Conservation (phyloP, 768 basidiomycete species). For the Clitopilus passeckerianus region DNA sequence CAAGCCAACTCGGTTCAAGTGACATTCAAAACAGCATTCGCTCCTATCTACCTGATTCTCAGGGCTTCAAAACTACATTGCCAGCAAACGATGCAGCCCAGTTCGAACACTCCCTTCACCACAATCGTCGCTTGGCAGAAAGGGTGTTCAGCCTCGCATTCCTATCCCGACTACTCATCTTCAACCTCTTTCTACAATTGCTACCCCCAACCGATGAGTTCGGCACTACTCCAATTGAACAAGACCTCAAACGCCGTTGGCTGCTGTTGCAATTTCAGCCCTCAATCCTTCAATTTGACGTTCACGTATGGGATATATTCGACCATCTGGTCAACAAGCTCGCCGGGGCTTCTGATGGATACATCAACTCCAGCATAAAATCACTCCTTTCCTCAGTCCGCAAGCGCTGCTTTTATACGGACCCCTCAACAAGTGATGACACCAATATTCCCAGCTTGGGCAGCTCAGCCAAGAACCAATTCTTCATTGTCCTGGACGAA, state of each 20-base stretch:
- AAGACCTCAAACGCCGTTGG: slow-evolving; percentile 27
- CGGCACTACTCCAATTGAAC: not conserved
- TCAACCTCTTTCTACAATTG: slow-evolving; percentile 26
- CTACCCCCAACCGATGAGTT: slow-evolving; percentile 19
- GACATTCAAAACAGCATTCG: slow-evolving; percentile 38
- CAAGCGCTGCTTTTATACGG: slow-evolving; percentile 9
- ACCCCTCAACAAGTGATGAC: too few relatives aligned
- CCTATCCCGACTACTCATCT: slow-evolving; percentile 35
- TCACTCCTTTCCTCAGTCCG: slow-evolving; percentile 24
- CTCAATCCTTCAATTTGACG: slow-evolving; percentile 24
- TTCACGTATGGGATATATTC: slow-evolving; percentile 36
- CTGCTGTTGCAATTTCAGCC: slow-evolving; percentile 37
- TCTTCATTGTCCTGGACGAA: slow-evolving; percentile 43
- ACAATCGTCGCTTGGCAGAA: slow-evolving; percentile 31
- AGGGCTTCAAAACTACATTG: slow-evolving; percentile 24
- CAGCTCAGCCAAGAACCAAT: slow-evolving; percentile 21
- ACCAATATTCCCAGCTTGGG: not conserved
- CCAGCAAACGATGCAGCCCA: slow-evolving; percentile 24
- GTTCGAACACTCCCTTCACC: slow-evolving; percentile 24
- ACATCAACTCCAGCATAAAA: slow-evolving; percentile 28
- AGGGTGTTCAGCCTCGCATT: slow-evolving; percentile 32
- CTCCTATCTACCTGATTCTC: slow-evolving; percentile 28
- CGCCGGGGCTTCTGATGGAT: slow-evolving; percentile 25
- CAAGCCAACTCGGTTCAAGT: slow-evolving; percentile 36
- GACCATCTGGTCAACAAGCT: slow-evolving; percentile 30